Conservation (phyloP, 2,329 filamentous ascomycete species). For the Fusarium caatingaense region DNA sequence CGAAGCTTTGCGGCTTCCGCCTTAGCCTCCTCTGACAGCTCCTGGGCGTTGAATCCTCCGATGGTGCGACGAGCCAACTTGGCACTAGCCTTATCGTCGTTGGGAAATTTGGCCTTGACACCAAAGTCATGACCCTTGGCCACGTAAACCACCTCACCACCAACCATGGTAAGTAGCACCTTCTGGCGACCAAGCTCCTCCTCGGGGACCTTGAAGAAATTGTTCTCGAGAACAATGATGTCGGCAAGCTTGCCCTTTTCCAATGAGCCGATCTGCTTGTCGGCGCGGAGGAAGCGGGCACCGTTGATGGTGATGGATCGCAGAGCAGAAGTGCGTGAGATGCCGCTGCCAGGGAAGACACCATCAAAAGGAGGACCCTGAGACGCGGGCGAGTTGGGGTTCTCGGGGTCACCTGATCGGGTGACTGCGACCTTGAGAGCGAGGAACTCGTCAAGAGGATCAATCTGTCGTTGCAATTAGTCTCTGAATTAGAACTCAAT, state of each 20-base stretch:
- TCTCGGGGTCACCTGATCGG: constrained; percentile 42
- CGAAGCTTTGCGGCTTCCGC: constrained; percentile 22
- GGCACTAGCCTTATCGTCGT: constrained; percentile 28
- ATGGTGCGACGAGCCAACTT: constrained; percentile 34
- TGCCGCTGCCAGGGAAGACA: constrained; percentile 36
- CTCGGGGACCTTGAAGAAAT: constrained; percentile 44
- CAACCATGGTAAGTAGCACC: constrained; percentile 45
- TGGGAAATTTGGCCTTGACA: constrained; percentile 43
- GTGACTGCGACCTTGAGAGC: constrained; percentile 46
- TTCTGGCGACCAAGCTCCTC: constrained; percentile 42
- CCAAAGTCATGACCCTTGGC: constrained; percentile 41
- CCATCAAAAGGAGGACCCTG: constrained; percentile 37
- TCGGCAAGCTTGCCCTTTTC: constrained; percentile 46
- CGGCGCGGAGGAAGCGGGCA: constrained; percentile 42
- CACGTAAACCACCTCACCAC: constrained; percentile 44
- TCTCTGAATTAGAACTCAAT: neutral
- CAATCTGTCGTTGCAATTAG: constrained; percentile 35
- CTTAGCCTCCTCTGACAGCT: constrained; percentile 22
- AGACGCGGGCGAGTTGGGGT: constrained; percentile 43
- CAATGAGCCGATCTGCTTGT: constrained; percentile 42
- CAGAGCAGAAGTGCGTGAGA: constrained; percentile 39
- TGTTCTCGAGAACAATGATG: constrained; percentile 41
- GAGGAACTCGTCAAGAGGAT: constrained; percentile 46
- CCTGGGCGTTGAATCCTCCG: constrained; percentile 32
- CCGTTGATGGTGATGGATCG: constrained; percentile 42